Conservation (phyloP, 257 asterid species). For the Gentiana macrophylla region DNA sequence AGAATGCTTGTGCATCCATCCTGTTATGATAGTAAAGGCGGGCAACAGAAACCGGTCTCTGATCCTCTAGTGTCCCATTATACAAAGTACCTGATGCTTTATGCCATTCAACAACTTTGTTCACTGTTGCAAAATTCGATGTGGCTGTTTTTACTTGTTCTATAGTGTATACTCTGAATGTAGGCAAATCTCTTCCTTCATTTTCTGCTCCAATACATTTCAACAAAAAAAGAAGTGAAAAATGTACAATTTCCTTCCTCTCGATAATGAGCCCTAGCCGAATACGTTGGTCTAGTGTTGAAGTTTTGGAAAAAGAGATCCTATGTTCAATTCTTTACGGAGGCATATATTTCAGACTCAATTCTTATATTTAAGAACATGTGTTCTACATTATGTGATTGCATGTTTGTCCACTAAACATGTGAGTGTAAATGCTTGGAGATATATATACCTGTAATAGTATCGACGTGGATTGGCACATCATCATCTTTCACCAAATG, state of each 20-base stretch:
- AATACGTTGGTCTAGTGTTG: no score
- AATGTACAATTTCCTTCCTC: neutral
- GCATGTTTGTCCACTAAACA: no score
- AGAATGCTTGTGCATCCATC: slow-evolving; percentile 70
- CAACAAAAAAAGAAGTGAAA: neutral
- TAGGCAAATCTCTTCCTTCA: slow-evolving; percentile 51
- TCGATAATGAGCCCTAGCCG: no score
- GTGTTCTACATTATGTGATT: no score
- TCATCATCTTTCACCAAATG: no score
- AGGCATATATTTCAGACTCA: no score
- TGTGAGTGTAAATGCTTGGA: no score
- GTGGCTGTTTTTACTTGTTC: slow-evolving; percentile 74
- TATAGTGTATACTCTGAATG: slow-evolving; percentile 70
- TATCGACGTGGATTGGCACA: no score
- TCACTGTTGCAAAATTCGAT: slow-evolving; percentile 76
- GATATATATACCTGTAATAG: no score
- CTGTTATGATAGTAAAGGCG: slow-evolving; percentile 75
- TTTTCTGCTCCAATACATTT: slow-evolving; percentile 20
- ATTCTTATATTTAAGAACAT: no score
- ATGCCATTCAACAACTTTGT: slow-evolving; percentile 89
- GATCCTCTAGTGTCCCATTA: slow-evolving; percentile 73
- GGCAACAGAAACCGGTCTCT: slow-evolving; percentile 70
- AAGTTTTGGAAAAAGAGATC: no score
- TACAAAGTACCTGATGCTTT: slow-evolving; percentile 87
- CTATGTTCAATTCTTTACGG: no score